Evolutionary conservation across 192 early-diverging fungal genomes (phyloP).

Genomic region (Coemansia sp.): DNA sequence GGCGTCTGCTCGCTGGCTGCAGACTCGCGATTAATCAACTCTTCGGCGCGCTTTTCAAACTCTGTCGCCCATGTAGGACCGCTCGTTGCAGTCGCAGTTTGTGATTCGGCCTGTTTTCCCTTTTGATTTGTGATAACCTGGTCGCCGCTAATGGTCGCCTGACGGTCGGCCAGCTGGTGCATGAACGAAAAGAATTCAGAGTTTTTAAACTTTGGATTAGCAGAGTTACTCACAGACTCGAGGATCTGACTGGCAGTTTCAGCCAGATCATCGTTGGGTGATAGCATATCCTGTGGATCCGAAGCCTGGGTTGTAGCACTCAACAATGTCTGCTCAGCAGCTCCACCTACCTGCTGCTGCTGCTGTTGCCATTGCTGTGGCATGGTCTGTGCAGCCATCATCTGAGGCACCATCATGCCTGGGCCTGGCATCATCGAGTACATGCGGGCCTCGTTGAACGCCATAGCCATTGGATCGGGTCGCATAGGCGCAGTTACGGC

Average conservation of each 20-base stretch:
- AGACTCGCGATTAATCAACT: conserved; percentile 52
- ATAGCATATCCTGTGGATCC: conserved; percentile 29
- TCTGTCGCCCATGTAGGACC: conserved; percentile 73
- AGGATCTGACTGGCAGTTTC: conserved; percentile 82
- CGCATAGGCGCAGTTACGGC: conserved; percentile 17
- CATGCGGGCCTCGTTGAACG: conserved; percentile 69
- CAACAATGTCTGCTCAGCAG: conserved; percentile 43
- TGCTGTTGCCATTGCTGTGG: conserved; percentile 27
- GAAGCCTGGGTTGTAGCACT: neutral
- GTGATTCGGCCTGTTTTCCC: conserved; percentile 41
- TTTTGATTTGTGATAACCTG: conserved; percentile 64
- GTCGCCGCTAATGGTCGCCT: conserved; percentile 87
- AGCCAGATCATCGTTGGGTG: conserved; percentile 68
- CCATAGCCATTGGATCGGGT: conserved; percentile 55
- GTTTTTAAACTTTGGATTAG: conserved; percentile 92
- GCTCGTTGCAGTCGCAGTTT: conserved; percentile 22
- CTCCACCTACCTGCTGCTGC: conserved; percentile 41
- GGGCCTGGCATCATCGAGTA: conserved; percentile 48
- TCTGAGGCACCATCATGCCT: conserved; percentile 30
- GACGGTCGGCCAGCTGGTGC: conserved; percentile 85
- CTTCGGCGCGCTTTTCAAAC: conserved; percentile 64
- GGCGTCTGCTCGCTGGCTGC: conserved; percentile 35
- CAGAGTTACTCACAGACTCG: conserved; percentile 69
- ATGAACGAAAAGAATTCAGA: conserved; percentile 94
- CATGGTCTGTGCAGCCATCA: conserved; percentile 30